Evolutionary conservation across 1,139 yeast genomes (phyloP), one percentile per base, ranked within the genome.

Genomic region (Taphrina wiesneri): DNA sequence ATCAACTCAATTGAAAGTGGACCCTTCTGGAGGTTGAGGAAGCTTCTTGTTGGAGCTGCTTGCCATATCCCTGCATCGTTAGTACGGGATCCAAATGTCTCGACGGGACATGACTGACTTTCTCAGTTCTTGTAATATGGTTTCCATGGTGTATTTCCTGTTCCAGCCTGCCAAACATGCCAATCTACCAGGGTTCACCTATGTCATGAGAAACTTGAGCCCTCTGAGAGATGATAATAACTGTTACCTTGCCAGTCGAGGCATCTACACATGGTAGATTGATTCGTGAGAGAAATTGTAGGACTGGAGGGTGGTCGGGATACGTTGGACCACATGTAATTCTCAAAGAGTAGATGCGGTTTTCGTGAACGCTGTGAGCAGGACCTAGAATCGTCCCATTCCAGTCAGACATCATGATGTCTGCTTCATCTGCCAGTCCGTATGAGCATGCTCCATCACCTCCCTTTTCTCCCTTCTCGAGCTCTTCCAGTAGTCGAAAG

Each of bases 401-500:
- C 98, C 98, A 92, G 73, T 86, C 79, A 6, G 96, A 88, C 95
- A 92, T 89, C 69, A 92, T 82, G 71, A 90, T 89, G 75, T 92
- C 98, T 72, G 89, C 96, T 71, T 88, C 86, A 74, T 88, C 92
- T 46, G 90, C 85, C 64, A 92, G 81, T 0, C 98, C 98, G 73
- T 92, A 90, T 23, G 98, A 92, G 76, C 96, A 92, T 26, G 96
- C 88, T 76, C 95, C 98, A 41, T 97, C 95, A 32, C 99, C 98
- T 17, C 99, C 99, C 76, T 95, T 95, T 76, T 95, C 99, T 63
- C 99, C 99, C 75, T 92, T 93, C 77, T 95, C 99, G 71, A 95
- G 63, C 56, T 66, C 68, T 49, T 66, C 68, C 43, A 66, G 51
- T 19, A 66, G 56, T 17, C 66, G 49, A 45, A 66, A 66, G 56